A percentile compares a stretch with the other conserved stretches of the same genome.
These are phyloP conservation scores for Candida andamanensis DNA, from an alignment of 805 yeast genomes.

Conservation along the genomic window DNA sequence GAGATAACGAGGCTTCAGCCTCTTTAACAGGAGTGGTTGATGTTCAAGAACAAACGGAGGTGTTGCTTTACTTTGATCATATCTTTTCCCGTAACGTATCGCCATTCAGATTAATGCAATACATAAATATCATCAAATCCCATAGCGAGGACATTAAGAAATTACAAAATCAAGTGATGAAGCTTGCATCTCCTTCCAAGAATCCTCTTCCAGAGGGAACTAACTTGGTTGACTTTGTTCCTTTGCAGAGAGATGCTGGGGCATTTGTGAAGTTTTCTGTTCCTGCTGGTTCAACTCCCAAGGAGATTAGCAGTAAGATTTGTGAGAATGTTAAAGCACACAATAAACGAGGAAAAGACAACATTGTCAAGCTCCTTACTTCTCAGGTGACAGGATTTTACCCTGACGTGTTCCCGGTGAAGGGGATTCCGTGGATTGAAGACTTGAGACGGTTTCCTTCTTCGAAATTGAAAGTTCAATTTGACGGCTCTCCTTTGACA, in stretches of 20 bases:
- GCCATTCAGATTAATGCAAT: constrained; percentile 17
- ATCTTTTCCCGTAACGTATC: constrained; percentile 28
- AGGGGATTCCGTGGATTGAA: constrained; percentile 95
- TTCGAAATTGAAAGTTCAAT: constrained; percentile 54
- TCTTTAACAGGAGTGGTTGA: constrained; percentile 39
- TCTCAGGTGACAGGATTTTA: constrained; percentile 16
- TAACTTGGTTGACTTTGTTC: constrained; percentile 54
- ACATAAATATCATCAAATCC: constrained; percentile 15
- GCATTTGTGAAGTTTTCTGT: constrained; percentile 77
- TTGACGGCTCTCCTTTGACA: constrained; percentile 70
- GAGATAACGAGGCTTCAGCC: constrained; percentile 27
- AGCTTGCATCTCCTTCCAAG: constrained; percentile 8
- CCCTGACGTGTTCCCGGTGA: constrained; percentile 65
- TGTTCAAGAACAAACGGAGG: constrained; percentile 22
- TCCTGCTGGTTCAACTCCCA: constrained; percentile 45
- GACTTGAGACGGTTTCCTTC: constrained; percentile 80
- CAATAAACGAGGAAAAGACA: constrained; percentile 9
- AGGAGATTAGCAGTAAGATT: constrained; percentile 50
- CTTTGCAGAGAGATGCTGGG: constrained; percentile 85
- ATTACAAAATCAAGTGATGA: constrained; percentile 15
- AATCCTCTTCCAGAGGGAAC: constrained; percentile 28
- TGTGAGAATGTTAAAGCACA: constrained; percentile 38
- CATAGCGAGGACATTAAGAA: constrained; percentile 14
- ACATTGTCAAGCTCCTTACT: constrained; percentile 7
- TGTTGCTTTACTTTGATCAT: constrained; percentile 33